A percentile compares a stretch with the other conserved stretches of the same genome.
phyloP scores from a whole-genome alignment of 176 grass and related monocot genomes.

The Zea mays region DNA sequence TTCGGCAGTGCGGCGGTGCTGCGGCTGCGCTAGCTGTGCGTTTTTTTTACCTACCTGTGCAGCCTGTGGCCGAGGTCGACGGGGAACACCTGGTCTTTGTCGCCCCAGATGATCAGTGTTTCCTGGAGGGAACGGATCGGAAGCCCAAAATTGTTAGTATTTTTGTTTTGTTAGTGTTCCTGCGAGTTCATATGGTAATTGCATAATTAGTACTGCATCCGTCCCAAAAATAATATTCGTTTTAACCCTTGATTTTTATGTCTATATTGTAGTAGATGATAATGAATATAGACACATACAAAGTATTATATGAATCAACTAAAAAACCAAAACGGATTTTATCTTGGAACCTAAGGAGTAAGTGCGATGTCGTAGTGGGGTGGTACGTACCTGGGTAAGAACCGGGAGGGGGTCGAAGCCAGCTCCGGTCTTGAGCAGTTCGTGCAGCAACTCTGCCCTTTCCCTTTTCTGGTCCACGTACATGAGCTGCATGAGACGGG shows the following conservation, averaged over 20 bases:
- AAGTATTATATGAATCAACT: no score
- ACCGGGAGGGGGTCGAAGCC: slow-evolving; percentile 61
- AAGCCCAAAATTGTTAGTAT: neutral
- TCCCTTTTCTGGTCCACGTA: slow-evolving; percentile 73
- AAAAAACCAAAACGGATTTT: no score
- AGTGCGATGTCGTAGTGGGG: neutral
- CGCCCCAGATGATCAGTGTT: slow-evolving; percentile 78
- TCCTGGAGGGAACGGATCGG: slow-evolving; percentile 41
- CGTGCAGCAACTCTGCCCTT: slow-evolving; percentile 69
- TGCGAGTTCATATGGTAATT: neutral
- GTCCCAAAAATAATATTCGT: no score
- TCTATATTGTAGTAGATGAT: no score
- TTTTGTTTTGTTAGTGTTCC: neutral
- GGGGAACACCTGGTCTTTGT: slow-evolving; percentile 81
- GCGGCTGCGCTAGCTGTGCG: no score
- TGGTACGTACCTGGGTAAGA: slow-evolving; percentile 57
- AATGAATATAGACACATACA: no score
- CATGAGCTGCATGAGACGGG: slow-evolving; percentile 45
- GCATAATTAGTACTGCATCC: no score
- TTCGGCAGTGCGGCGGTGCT: no score
- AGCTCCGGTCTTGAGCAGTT: slow-evolving; percentile 57
- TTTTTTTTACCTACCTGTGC: slow-evolving; percentile 45
- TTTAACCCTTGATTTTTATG: no score
- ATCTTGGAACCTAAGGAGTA: no score
- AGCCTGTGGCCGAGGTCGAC: slow-evolving; percentile 59